Percentiles rank a stretch among this genome's conserved stretches.
Evolutionary conservation across 441 rosid species (phyloP).

Genomic region (Flueggea neowawraea): DNA sequence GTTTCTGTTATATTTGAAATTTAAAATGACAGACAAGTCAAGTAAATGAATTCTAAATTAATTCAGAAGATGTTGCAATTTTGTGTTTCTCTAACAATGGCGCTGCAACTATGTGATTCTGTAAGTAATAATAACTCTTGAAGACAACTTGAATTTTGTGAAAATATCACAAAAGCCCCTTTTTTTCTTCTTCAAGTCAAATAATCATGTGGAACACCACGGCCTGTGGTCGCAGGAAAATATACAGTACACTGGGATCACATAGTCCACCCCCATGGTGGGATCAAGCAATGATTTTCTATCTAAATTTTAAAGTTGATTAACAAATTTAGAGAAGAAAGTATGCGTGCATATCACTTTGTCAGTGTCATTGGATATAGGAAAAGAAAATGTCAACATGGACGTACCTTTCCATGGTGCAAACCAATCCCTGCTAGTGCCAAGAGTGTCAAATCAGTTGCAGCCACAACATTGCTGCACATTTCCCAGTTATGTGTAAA

Average conservation of each 20-base stretch:
- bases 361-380: no score
- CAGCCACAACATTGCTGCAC: constrained; percentile 94
- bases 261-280: no score
- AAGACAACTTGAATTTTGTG: no score
- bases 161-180: no score
- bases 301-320: no score
- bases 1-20: constrained; percentile 48
- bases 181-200: background rate
- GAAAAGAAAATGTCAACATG: constrained; percentile 1
- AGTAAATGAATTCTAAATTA: background rate
- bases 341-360: no score
- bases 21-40: constrained; percentile 8
- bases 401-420: constrained; percentile 63
- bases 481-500: constrained; percentile 16
- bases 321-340: no score
- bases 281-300: no score
- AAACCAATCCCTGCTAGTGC: constrained; percentile 93
- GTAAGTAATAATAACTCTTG: background rate
- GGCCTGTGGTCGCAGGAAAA: background rate
- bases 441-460: constrained; percentile 88
- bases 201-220: background rate
- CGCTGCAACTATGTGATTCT: background rate
- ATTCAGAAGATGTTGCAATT: background rate
- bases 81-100: no score
- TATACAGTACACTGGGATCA: no score